Evolutionary conservation across 2,329 filamentous ascomycete species (phyloP).

Genomic region (Colletotrichum sp.): DNA sequence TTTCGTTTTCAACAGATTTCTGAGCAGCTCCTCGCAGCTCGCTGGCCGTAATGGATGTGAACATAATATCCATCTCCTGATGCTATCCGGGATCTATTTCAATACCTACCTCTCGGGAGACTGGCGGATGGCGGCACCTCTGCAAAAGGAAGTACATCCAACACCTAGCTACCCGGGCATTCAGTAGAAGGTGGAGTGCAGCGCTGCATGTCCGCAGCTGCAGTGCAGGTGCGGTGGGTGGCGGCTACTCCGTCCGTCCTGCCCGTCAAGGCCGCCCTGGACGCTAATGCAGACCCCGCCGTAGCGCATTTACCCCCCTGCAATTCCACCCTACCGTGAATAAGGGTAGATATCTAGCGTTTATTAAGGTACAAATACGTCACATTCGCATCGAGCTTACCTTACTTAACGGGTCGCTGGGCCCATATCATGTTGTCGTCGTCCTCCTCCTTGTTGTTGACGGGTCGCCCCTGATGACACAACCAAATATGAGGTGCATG

Average conservation of each 20-base stretch:
- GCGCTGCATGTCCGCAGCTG: background rate
- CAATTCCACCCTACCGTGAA: conserved; percentile 11
- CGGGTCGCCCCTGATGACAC: background rate
- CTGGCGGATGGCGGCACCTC: background rate
- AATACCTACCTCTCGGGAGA: background rate
- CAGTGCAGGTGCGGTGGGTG: background rate
- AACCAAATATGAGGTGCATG: background rate
- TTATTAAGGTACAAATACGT: conserved; percentile 7
- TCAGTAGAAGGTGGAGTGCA: background rate
- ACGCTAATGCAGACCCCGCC: conserved; percentile 12
- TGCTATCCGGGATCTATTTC: background rate
- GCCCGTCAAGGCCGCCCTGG: background rate
- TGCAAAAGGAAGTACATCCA: background rate
- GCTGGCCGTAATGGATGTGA: background rate
- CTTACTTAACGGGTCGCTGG: background rate
- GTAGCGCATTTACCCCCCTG: background rate
- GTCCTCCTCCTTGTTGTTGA: background rate
- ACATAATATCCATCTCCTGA: background rate
- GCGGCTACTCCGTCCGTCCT: conserved; percentile 11
- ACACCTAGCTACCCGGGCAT: background rate
- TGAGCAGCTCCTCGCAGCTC: background rate
- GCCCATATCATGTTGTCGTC: background rate
- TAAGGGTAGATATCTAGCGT: background rate
- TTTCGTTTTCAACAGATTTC: background rate
- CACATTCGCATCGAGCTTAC: background rate